Percentiles rank a stretch among this genome's conserved stretches.
Evolutionary conservation across 148 eudicot genomes (phyloP).

Genomic region (Nepenthes mirabilis): DNA sequence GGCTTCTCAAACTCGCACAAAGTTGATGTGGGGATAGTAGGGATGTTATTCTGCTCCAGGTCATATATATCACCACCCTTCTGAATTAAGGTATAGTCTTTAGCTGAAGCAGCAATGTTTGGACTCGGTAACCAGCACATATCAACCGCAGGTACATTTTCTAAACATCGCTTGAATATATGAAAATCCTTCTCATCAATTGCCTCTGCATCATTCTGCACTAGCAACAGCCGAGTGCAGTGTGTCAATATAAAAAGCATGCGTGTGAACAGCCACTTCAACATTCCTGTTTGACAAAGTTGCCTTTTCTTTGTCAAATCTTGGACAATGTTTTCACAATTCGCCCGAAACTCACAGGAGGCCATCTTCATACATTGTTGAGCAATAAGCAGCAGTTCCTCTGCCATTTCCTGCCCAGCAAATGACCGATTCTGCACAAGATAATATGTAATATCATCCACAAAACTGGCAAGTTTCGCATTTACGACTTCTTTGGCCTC

Average conservation of each 20-base stretch:
- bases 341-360: conserved; percentile 29
- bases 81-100: conserved; percentile 6
- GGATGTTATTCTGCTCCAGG: not conserved
- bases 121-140: conserved; percentile 19
- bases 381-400: conserved; percentile 37
- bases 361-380: conserved; percentile 32
- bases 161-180: conserved; percentile 33
- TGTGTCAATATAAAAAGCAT: conserved; percentile 60
- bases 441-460: conserved; percentile 27
- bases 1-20: conserved; percentile 6
- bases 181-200: conserved; percentile 34
- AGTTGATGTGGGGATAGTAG: not conserved
- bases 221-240: conserved; percentile 54
- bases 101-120: conserved; percentile 16
- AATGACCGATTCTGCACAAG: conserved; percentile 20
- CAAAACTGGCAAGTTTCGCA: conserved; percentile 38
- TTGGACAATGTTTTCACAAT: conserved; percentile 51
- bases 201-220: conserved; percentile 42
- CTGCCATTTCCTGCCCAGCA: conserved; percentile 23
- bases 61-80: conserved; percentile 7
- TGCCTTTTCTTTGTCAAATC: conserved; percentile 45
- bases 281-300: conserved; percentile 29
- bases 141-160: conserved; percentile 46
- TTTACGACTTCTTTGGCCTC: conserved; percentile 51
- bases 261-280: conserved; percentile 48